Evolutionary conservation across 176 grass and related monocot genomes (phyloP), one percentile per base, ranked within the genome.

Genomic region (Puya raimondii): DNA sequence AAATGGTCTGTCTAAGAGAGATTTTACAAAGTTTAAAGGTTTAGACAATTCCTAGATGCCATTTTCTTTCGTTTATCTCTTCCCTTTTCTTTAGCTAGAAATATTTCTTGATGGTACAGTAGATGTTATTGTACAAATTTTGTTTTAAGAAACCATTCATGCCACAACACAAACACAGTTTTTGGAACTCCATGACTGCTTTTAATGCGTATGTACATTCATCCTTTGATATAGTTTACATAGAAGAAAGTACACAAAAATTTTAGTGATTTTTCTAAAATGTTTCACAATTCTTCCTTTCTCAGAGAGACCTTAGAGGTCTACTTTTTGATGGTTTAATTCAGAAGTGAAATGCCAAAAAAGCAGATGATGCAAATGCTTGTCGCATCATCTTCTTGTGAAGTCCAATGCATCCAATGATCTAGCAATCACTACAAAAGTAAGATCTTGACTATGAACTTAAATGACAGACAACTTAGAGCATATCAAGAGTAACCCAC

Each of bases 1-100:
- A 61, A 20, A 67, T 52, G 65, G 73, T 73, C 54, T 12, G 11
- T 13, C 72, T 70, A 82, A 56, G 75, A 79, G 74, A 67, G 27
- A 68, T 52, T 67, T 33, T 83, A 42, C 33, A 42, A 6, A 6
- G 33, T 42, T 42, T 42, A 7, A 42, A 42, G 33, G 33, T 20
- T 10, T 17, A 59, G 54, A 59, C 15, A 59, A 59, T 16, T 61
- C 56, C 56, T 21, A 61, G 21, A 22, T 22, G 21, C 21, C 53
- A 57, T 17, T 57, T 57, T 17, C 53, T 17, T 57, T 57, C 13
- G 53, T 57, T 13, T 57, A 57, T 57, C 53, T 18, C 56, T 9
- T 61, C 56, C 56, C 10, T 61, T 61, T 1, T 6, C n/a, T 61
- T 61, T 22, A 61, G 4, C 33, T 42, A 61, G 21, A 22, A 20